A percentile compares a stretch with the other conserved stretches of the same genome.
phyloP scores from a whole-genome alignment of 73 alveolate genomes.

The Paramecium sexaurelia region DNA sequence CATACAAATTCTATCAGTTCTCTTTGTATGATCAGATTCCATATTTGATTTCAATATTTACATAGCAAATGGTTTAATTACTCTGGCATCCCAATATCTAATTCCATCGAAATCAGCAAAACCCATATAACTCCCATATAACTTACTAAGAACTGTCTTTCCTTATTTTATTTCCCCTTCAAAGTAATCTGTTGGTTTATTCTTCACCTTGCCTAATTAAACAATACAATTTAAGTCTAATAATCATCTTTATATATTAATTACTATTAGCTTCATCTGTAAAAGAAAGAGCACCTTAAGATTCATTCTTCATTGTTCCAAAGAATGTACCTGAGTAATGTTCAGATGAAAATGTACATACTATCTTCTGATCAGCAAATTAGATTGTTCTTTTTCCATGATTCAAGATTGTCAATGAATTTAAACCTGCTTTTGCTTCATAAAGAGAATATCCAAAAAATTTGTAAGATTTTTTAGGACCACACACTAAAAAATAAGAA shows the following conservation, averaged over 20 bases:
- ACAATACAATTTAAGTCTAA: constrained; percentile 27
- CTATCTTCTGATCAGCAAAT: constrained; percentile 5
- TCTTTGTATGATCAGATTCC: constrained; percentile 81
- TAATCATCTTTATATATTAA: background rate
- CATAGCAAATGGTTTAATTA: constrained; percentile 64
- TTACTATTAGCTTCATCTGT: constrained; percentile 69
- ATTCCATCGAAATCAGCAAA: constrained; percentile 92
- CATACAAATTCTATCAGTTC: constrained; percentile 81
- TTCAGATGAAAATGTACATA: constrained; percentile 68
- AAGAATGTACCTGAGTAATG: constrained; percentile 70
- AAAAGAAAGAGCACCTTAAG: constrained; percentile 62
- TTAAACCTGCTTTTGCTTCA: constrained; percentile 73
- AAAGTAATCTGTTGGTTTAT: constrained; percentile 84
- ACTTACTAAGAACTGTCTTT: constrained; percentile 35
- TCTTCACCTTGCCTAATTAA: constrained; percentile 68
- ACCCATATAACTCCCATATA: constrained; percentile 87
- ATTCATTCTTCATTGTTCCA: constrained; percentile 75
- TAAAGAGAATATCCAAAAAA: constrained; percentile 70
- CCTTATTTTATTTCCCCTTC: constrained; percentile 81
- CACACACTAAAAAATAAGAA: constrained; percentile 68
- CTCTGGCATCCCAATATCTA: constrained; percentile 97
- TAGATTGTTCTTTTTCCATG: constrained; percentile 61
- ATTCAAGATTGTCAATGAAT: constrained; percentile 69
- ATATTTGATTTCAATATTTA: constrained; percentile 40
- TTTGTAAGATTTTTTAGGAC: constrained; percentile 56